Percentiles rank a stretch among this genome's conserved stretches.
Conservation (phyloP, 495 filamentous ascomycete species). For the Penicillium psychrofluorescens region DNA sequence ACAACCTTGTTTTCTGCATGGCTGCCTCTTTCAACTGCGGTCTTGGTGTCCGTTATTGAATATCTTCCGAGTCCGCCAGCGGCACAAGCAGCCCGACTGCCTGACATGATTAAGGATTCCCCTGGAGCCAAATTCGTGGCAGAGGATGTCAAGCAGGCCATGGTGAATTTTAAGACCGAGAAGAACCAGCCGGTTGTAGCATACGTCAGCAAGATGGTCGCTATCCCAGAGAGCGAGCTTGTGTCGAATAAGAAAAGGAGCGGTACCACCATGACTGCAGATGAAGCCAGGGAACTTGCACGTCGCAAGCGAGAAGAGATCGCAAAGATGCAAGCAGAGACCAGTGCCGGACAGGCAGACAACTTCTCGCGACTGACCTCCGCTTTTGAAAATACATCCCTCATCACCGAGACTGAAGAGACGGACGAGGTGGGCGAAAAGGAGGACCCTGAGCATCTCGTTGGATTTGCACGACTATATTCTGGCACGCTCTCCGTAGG, state of each 20-base stretch:
- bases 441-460: conserved; percentile 74
- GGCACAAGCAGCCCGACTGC: conserved; percentile 80
- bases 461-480: conserved; percentile 90
- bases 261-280: conserved; percentile 64
- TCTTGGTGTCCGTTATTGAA: conserved; percentile 89
- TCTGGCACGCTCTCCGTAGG: conserved; percentile 86
- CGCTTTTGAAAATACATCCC: conserved; percentile 41
- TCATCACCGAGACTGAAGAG: conserved; percentile 39
- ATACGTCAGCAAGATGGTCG: conserved; percentile 98
- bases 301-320: conserved; percentile 86
- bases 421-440: conserved; percentile 38
- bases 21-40: conserved; percentile 87
- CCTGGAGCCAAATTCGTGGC: conserved; percentile 69
- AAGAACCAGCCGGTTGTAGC: conserved; percentile 75
- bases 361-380: conserved; percentile 42
- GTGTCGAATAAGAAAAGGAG: conserved; percentile 63
- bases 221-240: conserved; percentile 85
- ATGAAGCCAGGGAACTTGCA: conserved; percentile 81
- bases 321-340: conserved; percentile 61
- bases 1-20: conserved; percentile 81
- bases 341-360: conserved; percentile 34
- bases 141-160: conserved; percentile 61
- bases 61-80: conserved; percentile 76
- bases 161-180: conserved; percentile 67
- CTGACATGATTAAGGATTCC: conserved; percentile 69